Percentiles rank a stretch among this genome's conserved stretches.
Evolutionary conservation across 768 basidiomycete species (phyloP).

Genomic region (Boletus tylopilopsis): DNA sequence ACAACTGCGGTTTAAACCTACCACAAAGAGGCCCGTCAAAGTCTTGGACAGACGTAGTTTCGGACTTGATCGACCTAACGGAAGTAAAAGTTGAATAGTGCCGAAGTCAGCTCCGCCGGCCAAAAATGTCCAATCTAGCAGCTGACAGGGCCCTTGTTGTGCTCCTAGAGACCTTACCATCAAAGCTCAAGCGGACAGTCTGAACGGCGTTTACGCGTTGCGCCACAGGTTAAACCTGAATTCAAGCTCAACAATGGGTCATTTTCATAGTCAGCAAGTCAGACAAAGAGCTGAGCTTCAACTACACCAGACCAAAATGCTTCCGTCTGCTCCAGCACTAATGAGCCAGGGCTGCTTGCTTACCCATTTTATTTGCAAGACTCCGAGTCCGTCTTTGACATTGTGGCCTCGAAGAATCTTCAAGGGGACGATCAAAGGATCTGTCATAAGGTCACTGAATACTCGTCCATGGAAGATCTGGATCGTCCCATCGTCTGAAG

Average conservation of each 20-base stretch:
- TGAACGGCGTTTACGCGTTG: slow-evolving; percentile 10
- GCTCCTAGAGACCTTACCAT: slow-evolving; percentile 5
- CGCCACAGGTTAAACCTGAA: slow-evolving; percentile 15
- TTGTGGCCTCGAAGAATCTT: slow-evolving; percentile 95
- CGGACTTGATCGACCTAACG: slow-evolving; percentile 2
- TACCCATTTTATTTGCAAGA: slow-evolving; percentile 88
- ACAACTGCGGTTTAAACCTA: neutral
- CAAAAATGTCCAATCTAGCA: neutral
- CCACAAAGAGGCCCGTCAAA: neutral
- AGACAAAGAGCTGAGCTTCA: slow-evolving; percentile 36
- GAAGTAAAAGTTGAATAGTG: slow-evolving; percentile 8
- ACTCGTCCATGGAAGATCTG: slow-evolving; percentile 96
- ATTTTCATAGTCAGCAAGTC: slow-evolving; percentile 23
- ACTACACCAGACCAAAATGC: slow-evolving; percentile 84
- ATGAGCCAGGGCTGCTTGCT: slow-evolving; percentile 89
- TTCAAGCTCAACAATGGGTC: slow-evolving; percentile 23
- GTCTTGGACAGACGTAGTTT: neutral
- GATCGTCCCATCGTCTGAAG: slow-evolving; percentile 95
- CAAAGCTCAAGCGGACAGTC: slow-evolving; percentile 6
- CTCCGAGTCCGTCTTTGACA: slow-evolving; percentile 82
- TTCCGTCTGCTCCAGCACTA: slow-evolving; percentile 90
- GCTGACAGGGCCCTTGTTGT: slow-evolving; percentile 3
- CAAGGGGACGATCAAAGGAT: slow-evolving; percentile 95
- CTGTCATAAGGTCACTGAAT: slow-evolving; percentile 93
- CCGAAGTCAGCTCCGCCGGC: slow-evolving; percentile 1